Evolutionary conservation across 2,329 filamentous ascomycete species (phyloP).

Genomic region (Neonectria hederae): DNA sequence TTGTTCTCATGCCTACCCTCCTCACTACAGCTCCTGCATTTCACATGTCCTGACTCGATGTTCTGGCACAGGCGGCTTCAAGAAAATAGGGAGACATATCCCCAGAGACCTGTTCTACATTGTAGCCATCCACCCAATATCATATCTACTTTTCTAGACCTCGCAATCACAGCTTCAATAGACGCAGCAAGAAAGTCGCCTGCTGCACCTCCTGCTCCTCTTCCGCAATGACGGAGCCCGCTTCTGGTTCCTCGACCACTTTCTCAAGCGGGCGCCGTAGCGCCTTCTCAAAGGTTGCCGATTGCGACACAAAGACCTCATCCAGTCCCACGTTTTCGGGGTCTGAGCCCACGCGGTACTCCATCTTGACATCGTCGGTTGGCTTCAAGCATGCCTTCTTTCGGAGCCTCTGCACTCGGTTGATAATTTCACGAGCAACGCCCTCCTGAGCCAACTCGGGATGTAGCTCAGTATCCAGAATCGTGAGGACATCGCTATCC

Average conservation of each 20-base stretch:
- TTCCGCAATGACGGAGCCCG: constrained; percentile 70
- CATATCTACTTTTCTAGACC: constrained; percentile 23
- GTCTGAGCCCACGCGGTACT: constrained; percentile 84
- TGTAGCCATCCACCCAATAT: constrained; percentile 23
- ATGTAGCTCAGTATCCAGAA: constrained; percentile 85
- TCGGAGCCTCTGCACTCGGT: constrained; percentile 88
- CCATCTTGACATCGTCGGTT: constrained; percentile 96
- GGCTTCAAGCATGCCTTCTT: constrained; percentile 93
- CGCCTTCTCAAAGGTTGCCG: constrained; percentile 76
- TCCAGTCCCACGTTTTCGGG: constrained; percentile 79
- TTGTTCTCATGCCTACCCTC: constrained; percentile 43
- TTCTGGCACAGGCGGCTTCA: constrained; percentile 38
- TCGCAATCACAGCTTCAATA: constrained; percentile 72
- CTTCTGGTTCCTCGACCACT: constrained; percentile 35
- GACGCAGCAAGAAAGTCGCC: constrained; percentile 79
- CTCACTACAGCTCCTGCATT: background rate
- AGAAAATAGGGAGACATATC: constrained; percentile 35
- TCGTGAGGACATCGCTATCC: constrained; percentile 88
- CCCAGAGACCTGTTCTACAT: constrained; percentile 10
- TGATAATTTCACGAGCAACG: constrained; percentile 89
- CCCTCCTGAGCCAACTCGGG: constrained; percentile 89
- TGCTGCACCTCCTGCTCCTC: constrained; percentile 89
- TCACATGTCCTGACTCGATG: constrained; percentile 8
- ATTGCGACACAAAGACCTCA: constrained; percentile 74
- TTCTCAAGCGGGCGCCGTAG: constrained; percentile 78